Evolutionary conservation across 2,329 filamentous ascomycete genomes (phyloP), one percentile per base, ranked within the genome.

Genomic region (Claviceps purpurea): DNA sequence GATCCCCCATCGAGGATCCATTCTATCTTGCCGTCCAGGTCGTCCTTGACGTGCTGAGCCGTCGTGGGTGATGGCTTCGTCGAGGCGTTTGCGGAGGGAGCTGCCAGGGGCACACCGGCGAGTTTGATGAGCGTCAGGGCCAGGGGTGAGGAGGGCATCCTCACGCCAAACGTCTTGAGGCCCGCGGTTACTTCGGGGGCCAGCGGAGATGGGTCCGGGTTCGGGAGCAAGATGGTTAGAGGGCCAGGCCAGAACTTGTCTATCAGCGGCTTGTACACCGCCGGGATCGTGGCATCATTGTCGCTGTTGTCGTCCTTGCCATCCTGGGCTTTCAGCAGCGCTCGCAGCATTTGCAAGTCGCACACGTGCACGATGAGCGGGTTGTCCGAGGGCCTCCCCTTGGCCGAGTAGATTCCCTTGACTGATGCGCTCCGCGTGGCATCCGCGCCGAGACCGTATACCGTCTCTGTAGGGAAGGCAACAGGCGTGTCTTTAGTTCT

Each of bases 381-480:
- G 65, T 98, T 98, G 64, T 98, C 93, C 6, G 85, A 86, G 3
- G 93, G 93, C 52, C 93, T 74, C 52, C 89, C 86, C 70, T 98
- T 98, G 50, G 88, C 89, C 22, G 80, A 76, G 67, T 93, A 98
- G 58, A 98, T 98, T n/a, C 89, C 90, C 62, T 78, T 82, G 6
- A 97, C 91, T 2, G 91, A 86, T 24, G 72, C 74, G 61, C 84
- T 89, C 60, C 89, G 80, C 26, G 90, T 97, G 11, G 93, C 93
- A 70, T 97, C 93, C 14, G 93, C 93, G n/a, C 89, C 93, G 7
- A 98, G 77, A 0, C 93, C 93, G 65, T 98, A 98, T 0, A 98
- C 93, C 0, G 93, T 98, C 70, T 98, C 93, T 0, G 93, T 98
- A 0, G 93, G 93, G 64, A 98, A 98, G 1, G 88, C 93, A 47